Evolutionary conservation across 805 yeast genomes (phyloP).

Genomic region (Lachancea waltii): DNA sequence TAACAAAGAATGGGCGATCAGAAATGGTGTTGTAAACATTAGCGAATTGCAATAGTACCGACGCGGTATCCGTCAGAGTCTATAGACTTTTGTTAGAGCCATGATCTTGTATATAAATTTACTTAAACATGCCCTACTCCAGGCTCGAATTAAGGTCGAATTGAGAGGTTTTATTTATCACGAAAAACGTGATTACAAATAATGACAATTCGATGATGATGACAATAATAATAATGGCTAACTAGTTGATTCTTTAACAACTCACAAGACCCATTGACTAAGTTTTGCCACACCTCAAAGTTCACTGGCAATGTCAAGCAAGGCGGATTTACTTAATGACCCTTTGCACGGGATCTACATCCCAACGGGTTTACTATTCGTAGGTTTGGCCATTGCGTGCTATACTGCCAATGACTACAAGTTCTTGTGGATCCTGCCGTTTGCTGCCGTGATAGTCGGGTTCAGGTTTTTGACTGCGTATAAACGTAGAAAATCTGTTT

Average conservation of each 20-base stretch:
- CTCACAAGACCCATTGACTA: background rate
- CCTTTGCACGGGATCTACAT: slow-evolving; percentile 74
- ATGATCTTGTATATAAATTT: no score
- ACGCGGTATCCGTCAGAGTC: background rate
- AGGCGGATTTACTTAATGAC: slow-evolving; percentile 45
- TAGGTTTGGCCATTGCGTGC: slow-evolving; percentile 53
- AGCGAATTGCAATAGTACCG: slow-evolving; percentile 1
- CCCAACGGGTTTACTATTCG: slow-evolving; percentile 53
- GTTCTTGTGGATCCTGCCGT: slow-evolving; percentile 29
- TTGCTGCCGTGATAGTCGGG: slow-evolving; percentile 36
- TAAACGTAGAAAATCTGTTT: slow-evolving; percentile 39
- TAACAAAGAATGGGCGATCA: slow-evolving; percentile 70
- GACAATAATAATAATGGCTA: background rate
- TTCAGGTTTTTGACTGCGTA: slow-evolving; percentile 35
- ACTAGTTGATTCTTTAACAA: background rate
- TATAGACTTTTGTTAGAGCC: no score
- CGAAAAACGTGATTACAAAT: no score
- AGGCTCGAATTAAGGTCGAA: no score
- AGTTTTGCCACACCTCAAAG: no score
- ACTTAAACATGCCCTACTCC: no score
- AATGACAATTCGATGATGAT: background rate
- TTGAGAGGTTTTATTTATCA: no score
- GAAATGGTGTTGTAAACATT: slow-evolving; percentile 63
- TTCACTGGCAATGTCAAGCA: slow-evolving; percentile 12
- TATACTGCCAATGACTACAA: slow-evolving; percentile 32